Conservation (phyloP, 2,329 filamentous ascomycete species). For the Aspergillus piperis region DNA sequence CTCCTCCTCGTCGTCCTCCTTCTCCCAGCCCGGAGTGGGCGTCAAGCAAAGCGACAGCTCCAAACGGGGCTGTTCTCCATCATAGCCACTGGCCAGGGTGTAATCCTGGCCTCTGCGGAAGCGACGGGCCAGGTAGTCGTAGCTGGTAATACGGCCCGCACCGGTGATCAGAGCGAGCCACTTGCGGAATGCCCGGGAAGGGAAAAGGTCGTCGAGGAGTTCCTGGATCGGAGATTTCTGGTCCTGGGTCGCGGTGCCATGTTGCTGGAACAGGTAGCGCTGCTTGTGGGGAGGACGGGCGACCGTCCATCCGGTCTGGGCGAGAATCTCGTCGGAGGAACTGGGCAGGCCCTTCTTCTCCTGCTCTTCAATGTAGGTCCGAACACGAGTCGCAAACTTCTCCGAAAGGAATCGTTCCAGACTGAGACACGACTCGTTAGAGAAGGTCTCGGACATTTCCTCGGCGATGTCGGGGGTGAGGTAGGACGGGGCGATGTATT, state of each 20-base stretch:
- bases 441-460: conserved; percentile 76
- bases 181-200: conserved; percentile 81
- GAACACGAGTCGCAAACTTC: conserved; percentile 74
- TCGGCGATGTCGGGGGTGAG: conserved; percentile 89
- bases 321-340: conserved; percentile 59
- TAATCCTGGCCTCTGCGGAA: conserved; percentile 90
- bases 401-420: conserved; percentile 75
- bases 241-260: conserved; percentile 34
- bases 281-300: conserved; percentile 93
- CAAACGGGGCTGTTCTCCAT: conserved; percentile 68
- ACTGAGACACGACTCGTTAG: conserved; percentile 79
- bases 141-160: conserved; percentile 64
- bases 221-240: conserved; percentile 64
- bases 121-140: conserved; percentile 77
- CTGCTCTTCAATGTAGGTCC: conserved; percentile 67
- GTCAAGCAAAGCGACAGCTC: conserved; percentile 89
- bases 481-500: conserved; percentile 87
- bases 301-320: conserved; percentile 67
- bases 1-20: conserved; percentile 60
- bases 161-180: conserved; percentile 86
- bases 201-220: conserved; percentile 77
- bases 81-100: conserved; percentile 85
- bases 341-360: conserved; percentile 53
- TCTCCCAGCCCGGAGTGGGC: conserved; percentile 81
- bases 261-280: conserved; percentile 79